Conservation (phyloP, 331 rosid species). For the Erythrophleum ivorense region DNA sequence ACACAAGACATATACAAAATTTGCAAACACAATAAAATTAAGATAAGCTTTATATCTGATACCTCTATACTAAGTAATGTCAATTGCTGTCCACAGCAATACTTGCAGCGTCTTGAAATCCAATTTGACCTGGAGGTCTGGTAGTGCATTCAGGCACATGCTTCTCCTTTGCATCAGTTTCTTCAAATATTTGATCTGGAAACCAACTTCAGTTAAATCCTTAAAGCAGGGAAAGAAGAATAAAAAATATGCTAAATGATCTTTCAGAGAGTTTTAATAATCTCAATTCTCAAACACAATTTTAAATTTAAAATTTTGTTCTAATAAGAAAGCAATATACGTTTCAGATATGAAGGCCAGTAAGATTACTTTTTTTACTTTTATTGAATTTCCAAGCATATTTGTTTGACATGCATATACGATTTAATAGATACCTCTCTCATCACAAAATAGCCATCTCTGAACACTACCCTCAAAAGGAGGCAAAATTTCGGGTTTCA, state of each 20-base stretch:
- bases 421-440: slow-evolving; percentile 54
- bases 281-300: slow-evolving; percentile 9
- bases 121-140: slow-evolving; percentile 84
- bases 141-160: slow-evolving; percentile 47
- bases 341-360: slow-evolving; percentile 40
- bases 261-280: slow-evolving; percentile 29
- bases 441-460: slow-evolving; percentile 66
- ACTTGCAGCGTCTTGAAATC: slow-evolving; percentile 87
- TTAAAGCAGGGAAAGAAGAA: slow-evolving; percentile 42
- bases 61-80: slow-evolving; percentile 89
- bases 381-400: slow-evolving; percentile 36
- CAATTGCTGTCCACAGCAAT: slow-evolving; percentile 80
- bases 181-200: slow-evolving; percentile 45
- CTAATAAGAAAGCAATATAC: slow-evolving; percentile 15
- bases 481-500: slow-evolving; percentile 75
- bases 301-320: slow-evolving; percentile 27
- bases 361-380: slow-evolving; percentile 25
- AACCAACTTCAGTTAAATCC: slow-evolving; percentile 43
- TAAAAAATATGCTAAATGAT: slow-evolving; percentile 43
- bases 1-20: no score
- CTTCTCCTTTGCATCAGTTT: slow-evolving; percentile 44
- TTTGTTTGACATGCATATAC: slow-evolving; percentile 22
- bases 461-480: slow-evolving; percentile 68
- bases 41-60: slow-evolving; percentile 19
- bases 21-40: not conserved